A percentile compares a stretch with the other conserved stretches of the same genome.
Evolutionary conservation across 2,329 filamentous ascomycete species (phyloP).

Genomic region (Aureobasidium lini): DNA sequence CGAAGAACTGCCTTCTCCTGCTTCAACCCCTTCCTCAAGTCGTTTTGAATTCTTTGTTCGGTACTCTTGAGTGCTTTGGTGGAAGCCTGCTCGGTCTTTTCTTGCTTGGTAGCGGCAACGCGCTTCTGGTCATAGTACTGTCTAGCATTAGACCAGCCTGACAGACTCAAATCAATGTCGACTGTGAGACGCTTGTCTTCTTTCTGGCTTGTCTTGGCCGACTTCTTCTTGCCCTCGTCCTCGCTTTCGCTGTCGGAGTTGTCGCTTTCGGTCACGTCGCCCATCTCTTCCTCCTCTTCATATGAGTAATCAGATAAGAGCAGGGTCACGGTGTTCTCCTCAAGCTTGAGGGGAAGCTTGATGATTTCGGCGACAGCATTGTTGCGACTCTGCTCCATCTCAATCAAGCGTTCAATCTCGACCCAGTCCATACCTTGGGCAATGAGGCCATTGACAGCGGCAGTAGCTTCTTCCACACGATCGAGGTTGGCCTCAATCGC

Average conservation of each 20-base stretch:
- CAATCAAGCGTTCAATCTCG: slow-evolving; percentile 79
- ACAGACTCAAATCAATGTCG: slow-evolving; percentile 75
- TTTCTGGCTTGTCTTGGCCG: slow-evolving; percentile 19
- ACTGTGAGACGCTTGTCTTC: slow-evolving; percentile 52
- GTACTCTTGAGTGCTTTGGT: slow-evolving; percentile 78
- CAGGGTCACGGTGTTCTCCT: slow-evolving; percentile 83
- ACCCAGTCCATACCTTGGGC: slow-evolving; percentile 96
- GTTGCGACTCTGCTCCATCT: slow-evolving; percentile 69
- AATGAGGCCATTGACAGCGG: slow-evolving; percentile 86
- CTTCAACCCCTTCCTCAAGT: slow-evolving; percentile 81
- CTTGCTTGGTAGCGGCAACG: slow-evolving; percentile 73
- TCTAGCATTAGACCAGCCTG: slow-evolving; percentile 81
- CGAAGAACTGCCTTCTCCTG: slow-evolving; percentile 84
- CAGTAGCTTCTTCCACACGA: slow-evolving; percentile 84
- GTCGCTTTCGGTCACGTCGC: slow-evolving; percentile 59
- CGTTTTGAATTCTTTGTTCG: slow-evolving; percentile 77
- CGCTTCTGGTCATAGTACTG: slow-evolving; percentile 90
- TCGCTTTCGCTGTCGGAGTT: slow-evolving; percentile 57
- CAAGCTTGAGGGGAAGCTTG: slow-evolving; percentile 75
- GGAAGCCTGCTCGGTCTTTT: slow-evolving; percentile 77
- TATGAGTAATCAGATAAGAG: slow-evolving; percentile 63
- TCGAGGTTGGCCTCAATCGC: slow-evolving; percentile 88
- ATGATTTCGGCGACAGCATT: slow-evolving; percentile 87
- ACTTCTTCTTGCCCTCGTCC: slow-evolving; percentile 35
- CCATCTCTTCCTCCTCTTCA: slow-evolving; percentile 52